These are phyloP conservation scores for Fibroporia radiculosa DNA, from an alignment of 768 basidiomycete species.

Conservation along the genomic window DNA sequence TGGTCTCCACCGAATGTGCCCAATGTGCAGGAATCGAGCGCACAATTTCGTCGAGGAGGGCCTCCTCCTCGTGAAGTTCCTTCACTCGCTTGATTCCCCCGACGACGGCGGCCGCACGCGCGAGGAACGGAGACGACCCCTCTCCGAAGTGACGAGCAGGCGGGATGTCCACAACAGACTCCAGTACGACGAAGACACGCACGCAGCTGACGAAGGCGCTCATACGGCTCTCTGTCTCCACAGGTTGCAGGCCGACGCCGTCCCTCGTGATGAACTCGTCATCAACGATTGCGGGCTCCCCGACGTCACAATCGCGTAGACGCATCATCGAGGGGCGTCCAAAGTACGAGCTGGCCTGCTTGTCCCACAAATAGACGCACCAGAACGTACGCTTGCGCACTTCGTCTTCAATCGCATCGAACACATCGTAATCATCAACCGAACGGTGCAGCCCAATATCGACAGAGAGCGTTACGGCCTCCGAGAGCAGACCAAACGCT, in stretches of 20 bases:
- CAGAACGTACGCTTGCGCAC: conserved; percentile 93
- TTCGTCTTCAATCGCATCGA: conserved; percentile 86
- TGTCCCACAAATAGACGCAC: conserved; percentile 96
- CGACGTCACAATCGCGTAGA: conserved; percentile 85
- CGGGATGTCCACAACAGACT: conserved; percentile 79
- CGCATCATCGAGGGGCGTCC: conserved; percentile 84
- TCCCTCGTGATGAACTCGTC: conserved; percentile 86
- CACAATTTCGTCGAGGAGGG: conserved; percentile 73
- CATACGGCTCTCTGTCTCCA: conserved; percentile 69
- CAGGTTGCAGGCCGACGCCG: conserved; percentile 53
- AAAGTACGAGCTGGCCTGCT: conserved; percentile 84
- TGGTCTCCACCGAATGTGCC: conserved; percentile 73
- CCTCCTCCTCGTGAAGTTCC: conserved; percentile 74
- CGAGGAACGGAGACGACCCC: conserved; percentile 62
- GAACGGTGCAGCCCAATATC: conserved; percentile 88
- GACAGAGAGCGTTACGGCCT: conserved; percentile 80
- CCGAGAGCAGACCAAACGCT: conserved; percentile 79
- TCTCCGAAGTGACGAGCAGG: conserved; percentile 58
- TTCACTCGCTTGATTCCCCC: conserved; percentile 53
- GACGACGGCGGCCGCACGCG: conserved; percentile 62
- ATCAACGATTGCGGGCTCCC: conserved; percentile 77
- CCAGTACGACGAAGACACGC: conserved; percentile 80
- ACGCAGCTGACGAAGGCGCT: conserved; percentile 72
- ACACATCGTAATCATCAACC: conserved; percentile 78
- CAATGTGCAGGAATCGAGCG: conserved; percentile 66